Percentiles rank a stretch among this genome's conserved stretches.
These are phyloP conservation scores for Pichia sorboxylosa DNA, from an alignment of 1,139 yeast genomes.

Conservation along the genomic window DNA sequence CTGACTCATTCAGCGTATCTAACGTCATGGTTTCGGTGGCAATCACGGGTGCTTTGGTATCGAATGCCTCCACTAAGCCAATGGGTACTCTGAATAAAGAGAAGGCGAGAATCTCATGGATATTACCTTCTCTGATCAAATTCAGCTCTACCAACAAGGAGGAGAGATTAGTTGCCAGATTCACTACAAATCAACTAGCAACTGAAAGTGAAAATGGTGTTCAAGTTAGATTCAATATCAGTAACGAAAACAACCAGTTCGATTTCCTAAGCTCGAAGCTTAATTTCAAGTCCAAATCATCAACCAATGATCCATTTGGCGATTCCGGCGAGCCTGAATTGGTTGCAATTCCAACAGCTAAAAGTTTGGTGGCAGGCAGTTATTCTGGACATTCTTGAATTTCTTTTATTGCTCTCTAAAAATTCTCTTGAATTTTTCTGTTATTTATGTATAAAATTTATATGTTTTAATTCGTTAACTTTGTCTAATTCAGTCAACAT, in stretches of 20 bases:
- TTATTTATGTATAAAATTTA: background rate
- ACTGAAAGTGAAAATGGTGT: slow-evolving; percentile 61
- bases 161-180: slow-evolving; percentile 60
- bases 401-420: background rate
- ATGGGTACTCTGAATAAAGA: slow-evolving; percentile 82
- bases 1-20: slow-evolving; percentile 29
- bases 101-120: slow-evolving; percentile 78
- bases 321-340: slow-evolving; percentile 16
- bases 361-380: slow-evolving; percentile 25
- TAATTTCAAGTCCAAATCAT: slow-evolving; percentile 11
- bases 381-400: slow-evolving; percentile 22
- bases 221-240: slow-evolving; percentile 47
- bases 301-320: slow-evolving; percentile 23
- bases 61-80: slow-evolving; percentile 79
- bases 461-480: background rate
- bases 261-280: slow-evolving; percentile 13
- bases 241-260: slow-evolving; percentile 17
- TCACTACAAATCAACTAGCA: slow-evolving; percentile 51
- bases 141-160: slow-evolving; percentile 32
- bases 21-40: slow-evolving; percentile 63
- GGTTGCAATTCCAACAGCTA: slow-evolving; percentile 22
- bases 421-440: background rate
- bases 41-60: slow-evolving; percentile 32
- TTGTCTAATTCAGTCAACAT: slow-evolving; percentile 16
- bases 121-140: slow-evolving; percentile 37